phyloP scores from a whole-genome alignment of 495 filamentous ascomycete genomes.

The Penicillium antarcticum region DNA sequence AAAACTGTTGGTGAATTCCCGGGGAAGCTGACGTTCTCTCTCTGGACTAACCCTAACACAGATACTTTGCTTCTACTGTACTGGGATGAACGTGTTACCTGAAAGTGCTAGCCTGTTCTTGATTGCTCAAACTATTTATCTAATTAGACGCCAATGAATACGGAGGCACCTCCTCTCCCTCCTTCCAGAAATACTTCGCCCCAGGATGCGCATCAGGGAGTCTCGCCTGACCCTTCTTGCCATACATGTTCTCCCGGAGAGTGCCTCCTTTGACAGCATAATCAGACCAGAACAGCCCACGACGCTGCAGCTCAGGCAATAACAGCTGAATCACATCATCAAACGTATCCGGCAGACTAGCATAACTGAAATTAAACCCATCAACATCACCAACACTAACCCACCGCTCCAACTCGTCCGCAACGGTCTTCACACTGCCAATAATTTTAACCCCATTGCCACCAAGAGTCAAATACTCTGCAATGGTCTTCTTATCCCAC shows the following conservation, averaged over 20 bases:
- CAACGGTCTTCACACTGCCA: slow-evolving; percentile 55
- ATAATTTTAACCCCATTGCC: slow-evolving; percentile 55
- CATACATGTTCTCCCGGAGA: slow-evolving; percentile 43
- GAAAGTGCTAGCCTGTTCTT: too few relatives aligned
- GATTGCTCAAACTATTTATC: not conserved
- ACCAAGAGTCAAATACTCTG: slow-evolving; percentile 58
- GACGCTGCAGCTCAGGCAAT: slow-evolving; percentile 40
- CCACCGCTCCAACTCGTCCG: slow-evolving; percentile 61
- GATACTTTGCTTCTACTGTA: too few relatives aligned
- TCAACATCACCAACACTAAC: slow-evolving; percentile 58
- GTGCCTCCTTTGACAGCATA: slow-evolving; percentile 44
- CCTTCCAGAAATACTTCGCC: slow-evolving; percentile 44
- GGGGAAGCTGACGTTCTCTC: too few relatives aligned
- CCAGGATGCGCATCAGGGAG: slow-evolving; percentile 43
- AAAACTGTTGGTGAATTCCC: too few relatives aligned
- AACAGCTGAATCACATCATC: slow-evolving; percentile 55
- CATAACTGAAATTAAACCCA: slow-evolving; percentile 62
- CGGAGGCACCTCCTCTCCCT: slow-evolving; percentile 25
- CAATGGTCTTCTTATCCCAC: slow-evolving; percentile 63
- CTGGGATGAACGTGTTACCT: too few relatives aligned
- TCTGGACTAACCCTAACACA: too few relatives aligned
- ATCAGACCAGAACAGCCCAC: slow-evolving; percentile 47
- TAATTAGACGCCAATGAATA: slow-evolving; percentile 21
- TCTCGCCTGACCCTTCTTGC: slow-evolving; percentile 32
- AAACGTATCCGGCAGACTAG: slow-evolving; percentile 59